These are phyloP conservation scores for Lupinus albus DNA, from an alignment of 306 rosid species.

Conservation along the genomic window DNA sequence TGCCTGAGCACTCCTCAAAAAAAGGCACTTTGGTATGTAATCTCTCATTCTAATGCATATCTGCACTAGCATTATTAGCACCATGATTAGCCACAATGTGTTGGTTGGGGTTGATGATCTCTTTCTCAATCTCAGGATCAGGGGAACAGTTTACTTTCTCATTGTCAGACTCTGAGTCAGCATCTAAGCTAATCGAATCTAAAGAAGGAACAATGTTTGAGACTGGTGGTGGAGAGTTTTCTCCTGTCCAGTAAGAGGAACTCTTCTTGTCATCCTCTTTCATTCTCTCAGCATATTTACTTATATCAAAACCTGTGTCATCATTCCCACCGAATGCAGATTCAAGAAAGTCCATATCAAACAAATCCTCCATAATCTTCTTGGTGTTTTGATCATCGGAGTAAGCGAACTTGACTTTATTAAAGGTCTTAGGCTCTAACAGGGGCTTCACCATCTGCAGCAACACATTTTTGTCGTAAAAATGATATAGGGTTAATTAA, in stretches of 20 bases:
- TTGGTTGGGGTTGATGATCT: conserved; percentile 29
- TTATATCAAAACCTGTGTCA: conserved; percentile 60
- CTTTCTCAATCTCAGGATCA: conserved; percentile 36
- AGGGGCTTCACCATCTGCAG: conserved; percentile 88
- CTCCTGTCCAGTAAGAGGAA: conserved; percentile 58
- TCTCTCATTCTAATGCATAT: conserved; percentile 37
- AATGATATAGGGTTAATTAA: conserved; percentile 14
- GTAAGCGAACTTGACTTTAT: conserved; percentile 88
- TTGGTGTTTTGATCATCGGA: conserved; percentile 66
- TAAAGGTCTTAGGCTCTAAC: conserved; percentile 76
- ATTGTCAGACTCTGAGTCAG: conserved; percentile 54
- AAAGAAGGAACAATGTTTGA: conserved; percentile 47
- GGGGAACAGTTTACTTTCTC: conserved; percentile 52
- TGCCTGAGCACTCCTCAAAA: conserved; percentile 29
- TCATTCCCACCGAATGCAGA: conserved; percentile 88
- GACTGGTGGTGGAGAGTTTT: conserved; percentile 44
- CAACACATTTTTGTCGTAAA: conserved; percentile 24
- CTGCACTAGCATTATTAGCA: conserved; percentile 38
- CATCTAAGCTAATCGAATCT: conserved; percentile 50
- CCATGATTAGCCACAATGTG: conserved; percentile 35
- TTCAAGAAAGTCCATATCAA: conserved; percentile 76
- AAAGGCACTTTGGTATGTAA: conserved; percentile 24
- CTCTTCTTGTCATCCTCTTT: conserved; percentile 73
- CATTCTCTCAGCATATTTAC: conserved; percentile 79
- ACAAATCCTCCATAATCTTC: conserved; percentile 82